A percentile compares a stretch with the other conserved stretches of the same genome.
phyloP scores from a whole-genome alignment of 2,329 filamentous ascomycete genomes.

The Fusarium sp. region DNA sequence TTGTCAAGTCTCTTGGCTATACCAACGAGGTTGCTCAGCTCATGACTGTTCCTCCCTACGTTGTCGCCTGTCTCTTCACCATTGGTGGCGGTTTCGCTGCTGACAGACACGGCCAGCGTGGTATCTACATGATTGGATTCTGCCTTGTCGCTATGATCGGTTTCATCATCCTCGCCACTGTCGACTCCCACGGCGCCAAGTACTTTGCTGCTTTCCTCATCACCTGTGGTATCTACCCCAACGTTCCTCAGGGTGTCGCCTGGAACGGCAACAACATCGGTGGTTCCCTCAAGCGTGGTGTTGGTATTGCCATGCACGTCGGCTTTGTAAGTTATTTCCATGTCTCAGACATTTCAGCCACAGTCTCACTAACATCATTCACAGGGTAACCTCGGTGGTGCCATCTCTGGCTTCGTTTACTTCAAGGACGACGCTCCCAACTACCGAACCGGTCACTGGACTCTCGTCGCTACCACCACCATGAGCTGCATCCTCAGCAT shows the following conservation, averaged over 20 bases:
- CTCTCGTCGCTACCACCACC: conserved; percentile 67
- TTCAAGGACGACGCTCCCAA: conserved; percentile 61
- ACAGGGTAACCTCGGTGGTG: conserved; percentile 55
- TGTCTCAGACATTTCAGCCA: conserved; percentile 4
- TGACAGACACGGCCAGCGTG: conserved; percentile 52
- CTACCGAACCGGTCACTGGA: conserved; percentile 69
- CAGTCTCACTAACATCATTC: conserved; percentile 37
- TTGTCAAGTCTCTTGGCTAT: conserved; percentile 54
- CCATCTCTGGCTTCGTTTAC: conserved; percentile 53
- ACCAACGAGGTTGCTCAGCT: conserved; percentile 54
- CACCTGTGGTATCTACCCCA: conserved; percentile 60
- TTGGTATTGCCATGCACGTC: conserved; percentile 67
- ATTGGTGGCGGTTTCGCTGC: conserved; percentile 59
- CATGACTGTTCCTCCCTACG: conserved; percentile 56
- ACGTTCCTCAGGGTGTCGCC: conserved; percentile 66
- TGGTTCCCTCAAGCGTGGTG: conserved; percentile 13
- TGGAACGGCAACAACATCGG: conserved; percentile 19
- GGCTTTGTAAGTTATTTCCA: conserved; percentile 53
- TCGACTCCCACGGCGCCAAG: conserved; percentile 55
- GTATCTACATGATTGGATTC: conserved; percentile 55
- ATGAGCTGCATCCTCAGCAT: conserved; percentile 64
- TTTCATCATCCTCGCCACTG: conserved; percentile 51
- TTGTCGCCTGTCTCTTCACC: conserved; percentile 54
- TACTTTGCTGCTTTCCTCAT: conserved; percentile 63
- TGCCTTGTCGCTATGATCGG: conserved; percentile 52